A percentile compares a stretch with the other conserved stretches of the same genome.
Conservation (phyloP, 176 grass and related monocot genomes). For the Oryza coarctata region DNA sequence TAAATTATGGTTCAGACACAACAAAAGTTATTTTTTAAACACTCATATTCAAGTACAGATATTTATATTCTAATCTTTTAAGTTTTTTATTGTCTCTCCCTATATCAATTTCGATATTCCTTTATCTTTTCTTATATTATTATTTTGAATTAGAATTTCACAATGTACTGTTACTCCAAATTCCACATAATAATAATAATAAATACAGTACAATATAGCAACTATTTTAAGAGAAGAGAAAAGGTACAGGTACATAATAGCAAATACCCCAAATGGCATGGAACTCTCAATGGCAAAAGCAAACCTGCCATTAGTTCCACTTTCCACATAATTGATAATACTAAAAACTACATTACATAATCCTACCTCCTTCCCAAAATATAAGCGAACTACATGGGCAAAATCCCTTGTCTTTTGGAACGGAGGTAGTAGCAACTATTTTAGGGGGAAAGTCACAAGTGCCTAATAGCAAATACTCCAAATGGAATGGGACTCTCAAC, state of each 20-base stretch:
- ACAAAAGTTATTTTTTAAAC: too few relatives aligned
- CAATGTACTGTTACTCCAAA: too few relatives aligned
- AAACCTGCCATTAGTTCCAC: not conserved
- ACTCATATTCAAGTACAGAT: too few relatives aligned
- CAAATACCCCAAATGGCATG: not conserved
- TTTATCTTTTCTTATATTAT: too few relatives aligned
- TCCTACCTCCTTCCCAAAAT: too few relatives aligned
- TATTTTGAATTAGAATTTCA: too few relatives aligned
- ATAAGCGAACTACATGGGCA: too few relatives aligned
- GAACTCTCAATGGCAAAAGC: not conserved
- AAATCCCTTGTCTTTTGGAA: too few relatives aligned
- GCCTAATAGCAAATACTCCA: not conserved
- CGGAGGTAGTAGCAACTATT: not conserved
- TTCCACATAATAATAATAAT: not conserved
- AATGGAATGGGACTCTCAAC: not conserved
- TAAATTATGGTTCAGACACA: too few relatives aligned
- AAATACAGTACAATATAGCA: not conserved
- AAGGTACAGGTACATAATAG: not conserved
- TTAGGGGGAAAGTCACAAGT: not conserved
- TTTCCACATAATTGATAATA: not conserved
- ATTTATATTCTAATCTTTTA: too few relatives aligned
- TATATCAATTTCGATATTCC: too few relatives aligned
- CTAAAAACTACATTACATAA: not conserved
- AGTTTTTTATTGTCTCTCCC: too few relatives aligned
- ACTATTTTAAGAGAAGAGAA: not conserved